Evolutionary conservation across 23 red algal species (phyloP).

Genomic region (Cyanidiococcus yangmingshanensis): DNA sequence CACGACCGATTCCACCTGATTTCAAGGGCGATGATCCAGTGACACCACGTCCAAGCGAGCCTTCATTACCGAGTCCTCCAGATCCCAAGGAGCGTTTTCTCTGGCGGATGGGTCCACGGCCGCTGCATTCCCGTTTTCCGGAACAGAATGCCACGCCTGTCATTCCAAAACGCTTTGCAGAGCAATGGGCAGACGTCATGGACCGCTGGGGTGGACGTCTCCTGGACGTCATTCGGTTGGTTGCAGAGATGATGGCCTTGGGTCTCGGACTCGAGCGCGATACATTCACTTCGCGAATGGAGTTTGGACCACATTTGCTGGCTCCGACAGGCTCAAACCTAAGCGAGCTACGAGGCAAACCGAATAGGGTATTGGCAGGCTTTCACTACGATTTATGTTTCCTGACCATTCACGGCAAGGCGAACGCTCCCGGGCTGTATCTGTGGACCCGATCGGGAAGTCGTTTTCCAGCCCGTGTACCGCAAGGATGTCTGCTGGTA

Average conservation of each 20-base stretch:
- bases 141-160: constrained; percentile 72
- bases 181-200: constrained; percentile 53
- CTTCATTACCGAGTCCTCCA: not conserved
- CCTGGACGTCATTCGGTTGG: constrained; percentile 29
- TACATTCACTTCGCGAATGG: constrained; percentile 31
- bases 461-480: constrained; percentile 58
- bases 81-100: constrained; percentile 93
- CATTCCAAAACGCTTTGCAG: constrained; percentile 51
- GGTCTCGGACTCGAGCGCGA: constrained; percentile 40
- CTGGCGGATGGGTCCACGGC: constrained; percentile 58
- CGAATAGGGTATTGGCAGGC: constrained; percentile 54
- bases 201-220: constrained; percentile 57
- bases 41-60: constrained; percentile 28
- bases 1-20: constrained; percentile 47
- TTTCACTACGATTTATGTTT: constrained; percentile 87
- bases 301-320: constrained; percentile 68
- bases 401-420: constrained; percentile 75
- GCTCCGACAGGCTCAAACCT: constrained; percentile 81
- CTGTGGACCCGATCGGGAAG: constrained; percentile 56
- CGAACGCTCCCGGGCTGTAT: constrained; percentile 52
- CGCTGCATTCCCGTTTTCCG: constrained; percentile 45
- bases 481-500: constrained; percentile 62
- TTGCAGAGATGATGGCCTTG: constrained; percentile 71
- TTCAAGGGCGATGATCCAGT: constrained; percentile 8
- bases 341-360: constrained; percentile 29